Evolutionary conservation across 176 grass and related monocot genomes (phyloP), one percentile per base, ranked within the genome.

Genomic region (Aegilops speltoides): DNA sequence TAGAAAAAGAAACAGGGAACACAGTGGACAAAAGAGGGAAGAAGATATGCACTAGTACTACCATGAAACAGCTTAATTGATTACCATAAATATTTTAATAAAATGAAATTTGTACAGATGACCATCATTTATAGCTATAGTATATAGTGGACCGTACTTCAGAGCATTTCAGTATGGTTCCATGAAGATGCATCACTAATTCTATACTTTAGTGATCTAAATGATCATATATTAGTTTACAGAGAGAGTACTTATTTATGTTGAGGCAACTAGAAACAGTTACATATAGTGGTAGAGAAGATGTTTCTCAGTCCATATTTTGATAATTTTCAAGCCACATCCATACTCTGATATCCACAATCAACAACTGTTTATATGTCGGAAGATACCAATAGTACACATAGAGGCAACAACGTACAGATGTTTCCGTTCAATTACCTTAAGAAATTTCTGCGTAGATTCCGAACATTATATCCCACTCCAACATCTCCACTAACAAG

Each of bases 401-500:
- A 83, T 36, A 29, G 25, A 68, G 3, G 23, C 17, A 31, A 73
- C 7, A 73, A 45, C 9, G 24, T 72, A 73, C 17, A 59, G 28
- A 89, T 54, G 52, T 37, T 34, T 85, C 36, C 36, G 65, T 45
- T 74, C 20, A 86, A 46, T 77, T 87, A 87, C 96, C 96, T 94
- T 72, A 98, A 91, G 85, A 96, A 98, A 78, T 93, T 90, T 81
- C 84, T 93, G 66, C 92, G 88, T 24, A 96, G 77, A 71, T 98
- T 98, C 24, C 97, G 92, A 67, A 96, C 90, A 89, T 98, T 98
- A 86, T 96, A 96, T 46, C 97, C 97, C 74, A 98, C 94, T 87
- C 94, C 97, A 85, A 98, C 91, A 83, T 98, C 94, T 88, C 84
- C 92, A 80, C 96, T 98, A 43, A 98, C 88, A 80, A 98, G 97